phyloP scores from a whole-genome alignment of 2,329 filamentous ascomycete genomes.

The Neophaeococcomyces mojaviensis region DNA sequence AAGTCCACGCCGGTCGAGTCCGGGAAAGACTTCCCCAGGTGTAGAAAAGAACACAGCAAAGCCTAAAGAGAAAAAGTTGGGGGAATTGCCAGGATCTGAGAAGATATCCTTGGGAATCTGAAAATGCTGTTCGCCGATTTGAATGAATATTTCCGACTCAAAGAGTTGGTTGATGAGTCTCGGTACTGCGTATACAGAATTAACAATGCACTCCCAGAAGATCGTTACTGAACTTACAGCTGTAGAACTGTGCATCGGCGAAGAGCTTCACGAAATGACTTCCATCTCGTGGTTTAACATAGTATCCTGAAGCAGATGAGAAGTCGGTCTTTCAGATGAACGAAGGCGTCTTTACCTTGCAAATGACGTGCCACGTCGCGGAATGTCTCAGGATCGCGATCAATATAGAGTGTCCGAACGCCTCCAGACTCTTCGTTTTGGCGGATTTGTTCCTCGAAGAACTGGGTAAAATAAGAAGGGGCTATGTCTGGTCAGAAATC shows the following conservation, averaged over 20 bases:
- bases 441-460: conserved; percentile 76
- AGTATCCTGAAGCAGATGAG: conserved; percentile 54
- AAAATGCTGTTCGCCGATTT: conserved; percentile 79
- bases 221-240: conserved; percentile 55
- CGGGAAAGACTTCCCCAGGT: conserved; percentile 75
- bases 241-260: conserved; percentile 93
- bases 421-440: conserved; percentile 52
- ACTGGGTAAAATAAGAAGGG: conserved; percentile 92
- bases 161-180: conserved; percentile 85
- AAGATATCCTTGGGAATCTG: conserved; percentile 86
- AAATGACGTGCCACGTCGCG: conserved; percentile 82
- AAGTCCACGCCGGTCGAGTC: conserved; percentile 67
- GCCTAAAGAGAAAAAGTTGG: conserved; percentile 90
- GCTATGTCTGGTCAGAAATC: no score
- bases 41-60: conserved; percentile 81
- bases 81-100: conserved; percentile 75
- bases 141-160: conserved; percentile 84
- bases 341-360: conserved; percentile 50
- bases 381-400: conserved; percentile 85
- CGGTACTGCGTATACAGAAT: conserved; percentile 61
- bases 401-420: conserved; percentile 83
- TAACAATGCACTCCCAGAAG: no score
- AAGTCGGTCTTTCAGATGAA: not conserved
- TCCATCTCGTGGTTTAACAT: conserved; percentile 72
- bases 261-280: conserved; percentile 87